phyloP scores from a whole-genome alignment of 352 stramenopile genomes.

The Plasmopara halstedii region DNA sequence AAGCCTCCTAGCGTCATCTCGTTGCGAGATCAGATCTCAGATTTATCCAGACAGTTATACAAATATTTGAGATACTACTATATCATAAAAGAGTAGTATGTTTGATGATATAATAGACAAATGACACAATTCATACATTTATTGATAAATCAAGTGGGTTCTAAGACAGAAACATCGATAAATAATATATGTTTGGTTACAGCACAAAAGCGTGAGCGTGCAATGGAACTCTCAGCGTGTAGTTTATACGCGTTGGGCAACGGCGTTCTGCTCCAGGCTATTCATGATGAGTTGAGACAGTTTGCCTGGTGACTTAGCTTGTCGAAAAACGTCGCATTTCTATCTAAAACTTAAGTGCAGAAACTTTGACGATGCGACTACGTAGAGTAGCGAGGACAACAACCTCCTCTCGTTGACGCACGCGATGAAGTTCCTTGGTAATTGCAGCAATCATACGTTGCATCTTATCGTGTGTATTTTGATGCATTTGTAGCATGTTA shows the following conservation, averaged over 20 bases:
- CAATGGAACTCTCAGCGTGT: neutral
- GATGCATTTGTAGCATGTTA: conserved; percentile 38
- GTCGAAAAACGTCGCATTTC: neutral
- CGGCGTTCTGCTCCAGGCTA: conserved; percentile 2
- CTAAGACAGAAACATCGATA: neutral
- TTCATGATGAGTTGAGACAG: neutral
- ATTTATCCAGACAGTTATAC: too few relatives aligned
- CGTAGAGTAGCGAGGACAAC: conserved; percentile 47
- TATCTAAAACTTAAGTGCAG: conserved; percentile 33
- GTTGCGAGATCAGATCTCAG: too few relatives aligned
- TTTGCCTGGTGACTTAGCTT: conserved; percentile 1
- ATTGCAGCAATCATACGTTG: conserved; percentile 34
- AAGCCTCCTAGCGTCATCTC: conserved; percentile 20
- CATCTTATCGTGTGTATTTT: conserved; percentile 30
- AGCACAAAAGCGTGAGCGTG: neutral
- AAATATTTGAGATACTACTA: too few relatives aligned
- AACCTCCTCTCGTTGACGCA: conserved; percentile 41
- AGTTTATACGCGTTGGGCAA: conserved; percentile 12
- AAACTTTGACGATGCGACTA: conserved; percentile 42
- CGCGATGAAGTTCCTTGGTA: conserved; percentile 28
- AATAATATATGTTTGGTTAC: neutral
- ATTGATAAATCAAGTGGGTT: neutral
- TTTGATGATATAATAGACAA: too few relatives aligned
- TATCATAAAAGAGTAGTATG: too few relatives aligned
- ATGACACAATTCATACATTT: too few relatives aligned